A percentile compares a stretch with the other conserved stretches of the same genome.
Conservation (phyloP, 805 yeast genomes). For the Monosporozyma aerobia region DNA sequence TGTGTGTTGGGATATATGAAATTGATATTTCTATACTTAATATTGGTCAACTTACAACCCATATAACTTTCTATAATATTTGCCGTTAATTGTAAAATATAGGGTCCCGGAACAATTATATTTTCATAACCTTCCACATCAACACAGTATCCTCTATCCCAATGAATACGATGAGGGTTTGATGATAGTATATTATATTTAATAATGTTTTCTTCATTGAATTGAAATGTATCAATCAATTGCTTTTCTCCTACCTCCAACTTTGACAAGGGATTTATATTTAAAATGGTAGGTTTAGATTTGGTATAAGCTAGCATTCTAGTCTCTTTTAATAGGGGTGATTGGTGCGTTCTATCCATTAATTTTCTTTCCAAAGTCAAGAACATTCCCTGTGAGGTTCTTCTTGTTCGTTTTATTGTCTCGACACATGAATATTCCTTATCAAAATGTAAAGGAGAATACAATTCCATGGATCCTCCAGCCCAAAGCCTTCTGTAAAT, state of each 20-base stretch:
- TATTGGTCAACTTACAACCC: slow-evolving; percentile 16
- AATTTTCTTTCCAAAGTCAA: slow-evolving; percentile 51
- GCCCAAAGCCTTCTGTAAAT: slow-evolving; percentile 64
- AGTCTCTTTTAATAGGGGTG: slow-evolving; percentile 38
- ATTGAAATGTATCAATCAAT: slow-evolving; percentile 15
- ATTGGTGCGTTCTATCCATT: slow-evolving; percentile 12
- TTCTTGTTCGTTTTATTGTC: slow-evolving; percentile 35
- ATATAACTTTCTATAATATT: slow-evolving; percentile 36
- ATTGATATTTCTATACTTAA: slow-evolving; percentile 36
- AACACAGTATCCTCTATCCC: slow-evolving; percentile 46
- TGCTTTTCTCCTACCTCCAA: neutral
- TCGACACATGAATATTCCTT: slow-evolving; percentile 44
- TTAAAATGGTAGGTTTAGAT: slow-evolving; percentile 12
- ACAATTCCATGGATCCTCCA: slow-evolving; percentile 49
- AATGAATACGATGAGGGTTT: slow-evolving; percentile 81
- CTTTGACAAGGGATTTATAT: neutral
- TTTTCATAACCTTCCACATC: slow-evolving; percentile 50
- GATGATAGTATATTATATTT: slow-evolving; percentile 68
- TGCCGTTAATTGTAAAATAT: slow-evolving; percentile 51
- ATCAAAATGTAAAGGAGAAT: slow-evolving; percentile 31
- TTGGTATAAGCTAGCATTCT: slow-evolving; percentile 58
- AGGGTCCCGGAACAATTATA: slow-evolving; percentile 73
- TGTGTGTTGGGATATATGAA: slow-evolving; percentile 35
- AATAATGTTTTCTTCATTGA: slow-evolving; percentile 35
- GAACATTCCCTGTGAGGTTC: slow-evolving; percentile 32